Evolutionary conservation across 129 eudicot species (phyloP).

Genomic region (Flaveria brownii): DNA sequence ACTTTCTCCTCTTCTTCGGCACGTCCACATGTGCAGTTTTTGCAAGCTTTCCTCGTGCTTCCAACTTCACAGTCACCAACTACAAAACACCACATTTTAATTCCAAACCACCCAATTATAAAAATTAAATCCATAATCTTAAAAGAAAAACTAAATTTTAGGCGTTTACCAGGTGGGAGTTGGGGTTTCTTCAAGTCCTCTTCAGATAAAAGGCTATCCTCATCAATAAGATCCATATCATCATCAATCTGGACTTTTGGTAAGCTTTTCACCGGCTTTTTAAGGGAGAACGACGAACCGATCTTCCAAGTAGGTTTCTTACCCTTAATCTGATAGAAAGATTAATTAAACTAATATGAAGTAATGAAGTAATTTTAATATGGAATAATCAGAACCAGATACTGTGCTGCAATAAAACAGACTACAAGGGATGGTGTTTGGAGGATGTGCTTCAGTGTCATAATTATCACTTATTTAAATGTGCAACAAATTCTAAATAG

Average conservation of each 20-base stretch:
- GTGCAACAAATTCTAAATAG: neutral
- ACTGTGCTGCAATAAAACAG: neutral
- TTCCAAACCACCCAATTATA: neutral
- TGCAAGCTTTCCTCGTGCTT: slow-evolving; percentile 85
- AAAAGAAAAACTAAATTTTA: neutral
- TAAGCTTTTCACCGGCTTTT: slow-evolving; percentile 54
- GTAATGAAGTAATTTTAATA: neutral
- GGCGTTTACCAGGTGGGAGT: slow-evolving; percentile 60
- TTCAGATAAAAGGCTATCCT: slow-evolving; percentile 90
- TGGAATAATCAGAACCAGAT: neutral
- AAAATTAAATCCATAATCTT: neutral
- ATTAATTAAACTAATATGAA: neutral
- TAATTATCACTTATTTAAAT: neutral
- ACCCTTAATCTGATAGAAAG: slow-evolving; percentile 50
- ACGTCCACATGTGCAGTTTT: slow-evolving; percentile 84
- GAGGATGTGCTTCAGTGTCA: neutral
- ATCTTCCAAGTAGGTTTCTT: slow-evolving; percentile 79
- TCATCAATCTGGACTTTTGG: slow-evolving; percentile 73
- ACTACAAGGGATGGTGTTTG: neutral
- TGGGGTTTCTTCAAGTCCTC: slow-evolving; percentile 91
- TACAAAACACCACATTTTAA: slow-evolving; percentile 19
- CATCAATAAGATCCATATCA: slow-evolving; percentile 88
- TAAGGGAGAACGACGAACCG: slow-evolving; percentile 76
- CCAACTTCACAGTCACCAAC: slow-evolving; percentile 91
- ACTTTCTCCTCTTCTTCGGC: slow-evolving; percentile 87